A percentile compares a stretch with the other conserved stretches of the same genome.
phyloP scores from a whole-genome alignment of 2,329 filamentous ascomycete species.

The Sclerotinia subarctica region DNA sequence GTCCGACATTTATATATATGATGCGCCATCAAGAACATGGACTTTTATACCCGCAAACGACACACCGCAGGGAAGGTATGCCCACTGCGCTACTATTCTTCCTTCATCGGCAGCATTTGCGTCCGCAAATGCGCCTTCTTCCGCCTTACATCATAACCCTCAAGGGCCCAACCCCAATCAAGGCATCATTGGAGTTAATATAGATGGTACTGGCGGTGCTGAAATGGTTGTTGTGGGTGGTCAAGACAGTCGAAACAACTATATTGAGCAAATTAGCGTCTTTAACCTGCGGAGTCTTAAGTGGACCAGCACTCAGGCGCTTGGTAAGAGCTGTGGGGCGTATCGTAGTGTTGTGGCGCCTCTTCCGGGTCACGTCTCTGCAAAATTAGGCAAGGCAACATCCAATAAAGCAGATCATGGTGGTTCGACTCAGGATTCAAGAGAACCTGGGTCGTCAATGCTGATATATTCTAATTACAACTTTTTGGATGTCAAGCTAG shows the following conservation, averaged over 20 bases:
- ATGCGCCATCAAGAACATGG: constrained; percentile 80
- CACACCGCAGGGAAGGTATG: constrained; percentile 88
- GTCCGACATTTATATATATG: constrained; percentile 96
- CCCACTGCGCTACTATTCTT: constrained; percentile 90
- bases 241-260: constrained; percentile 96
- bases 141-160: constrained; percentile 86
- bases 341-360: constrained; percentile 95
- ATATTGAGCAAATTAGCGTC: constrained; percentile 97
- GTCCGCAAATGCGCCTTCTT: constrained; percentile 77
- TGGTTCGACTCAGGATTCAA: constrained; percentile 48
- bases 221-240: constrained; percentile 98
- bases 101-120: constrained; percentile 85
- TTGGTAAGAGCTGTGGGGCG: constrained; percentile 91
- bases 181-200: constrained; percentile 79
- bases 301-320: constrained; percentile 84
- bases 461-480: constrained; percentile 99
- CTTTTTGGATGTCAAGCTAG: constrained; percentile 93
- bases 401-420: constrained; percentile 43
- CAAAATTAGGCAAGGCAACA: constrained; percentile 61
- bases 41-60: constrained; percentile 78
- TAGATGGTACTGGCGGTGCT: constrained; percentile 87
- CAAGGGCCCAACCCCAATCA: constrained; percentile 80
- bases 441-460: constrained; percentile 68
- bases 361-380: constrained; percentile 62
- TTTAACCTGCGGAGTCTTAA: constrained; percentile 94